Evolutionary conservation across 805 yeast species (phyloP).

Genomic region (Suhomyces xylopsoci): DNA sequence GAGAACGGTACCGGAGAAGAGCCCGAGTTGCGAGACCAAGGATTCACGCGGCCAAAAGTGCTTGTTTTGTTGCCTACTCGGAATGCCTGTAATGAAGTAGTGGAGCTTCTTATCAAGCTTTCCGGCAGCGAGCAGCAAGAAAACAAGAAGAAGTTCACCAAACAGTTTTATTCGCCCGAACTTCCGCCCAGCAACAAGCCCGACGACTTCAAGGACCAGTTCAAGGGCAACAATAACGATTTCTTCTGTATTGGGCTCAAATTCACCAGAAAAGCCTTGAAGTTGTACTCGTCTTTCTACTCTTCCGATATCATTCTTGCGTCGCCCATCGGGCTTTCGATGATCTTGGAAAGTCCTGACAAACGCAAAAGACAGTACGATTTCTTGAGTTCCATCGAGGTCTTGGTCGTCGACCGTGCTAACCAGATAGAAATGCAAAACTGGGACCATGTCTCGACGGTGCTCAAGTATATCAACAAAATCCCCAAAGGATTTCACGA

Average conservation of each 20-base stretch:
- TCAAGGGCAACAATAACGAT: slow-evolving; percentile 89
- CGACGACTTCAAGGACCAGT: slow-evolving; percentile 72
- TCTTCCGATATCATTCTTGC: slow-evolving; percentile 84
- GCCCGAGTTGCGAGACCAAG: slow-evolving; percentile 83
- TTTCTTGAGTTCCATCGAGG: slow-evolving; percentile 84
- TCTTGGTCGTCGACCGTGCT: slow-evolving; percentile 75
- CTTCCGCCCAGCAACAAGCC: slow-evolving; percentile 62
- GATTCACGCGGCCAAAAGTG: slow-evolving; percentile 91
- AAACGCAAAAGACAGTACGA: slow-evolving; percentile 65
- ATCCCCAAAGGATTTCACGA: slow-evolving; percentile 75
- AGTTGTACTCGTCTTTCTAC: slow-evolving; percentile 79
- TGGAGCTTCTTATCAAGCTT: slow-evolving; percentile 56
- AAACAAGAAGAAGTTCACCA: slow-evolving; percentile 69
- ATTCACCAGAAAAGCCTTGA: slow-evolving; percentile 82
- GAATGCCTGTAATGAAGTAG: slow-evolving; percentile 67
- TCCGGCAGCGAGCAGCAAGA: slow-evolving; percentile 76
- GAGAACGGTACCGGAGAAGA: slow-evolving; percentile 36
- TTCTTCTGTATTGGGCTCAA: slow-evolving; percentile 89
- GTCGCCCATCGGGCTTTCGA: slow-evolving; percentile 80
- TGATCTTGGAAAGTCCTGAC: slow-evolving; percentile 65
- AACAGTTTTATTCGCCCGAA: slow-evolving; percentile 59
- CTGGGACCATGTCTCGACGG: slow-evolving; percentile 76
- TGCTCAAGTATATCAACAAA: slow-evolving; percentile 63
- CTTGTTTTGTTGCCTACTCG: slow-evolving; percentile 82
- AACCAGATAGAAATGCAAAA: slow-evolving; percentile 89